Evolutionary conservation across 441 rosid species (phyloP).

Genomic region (Brassica balearica): DNA sequence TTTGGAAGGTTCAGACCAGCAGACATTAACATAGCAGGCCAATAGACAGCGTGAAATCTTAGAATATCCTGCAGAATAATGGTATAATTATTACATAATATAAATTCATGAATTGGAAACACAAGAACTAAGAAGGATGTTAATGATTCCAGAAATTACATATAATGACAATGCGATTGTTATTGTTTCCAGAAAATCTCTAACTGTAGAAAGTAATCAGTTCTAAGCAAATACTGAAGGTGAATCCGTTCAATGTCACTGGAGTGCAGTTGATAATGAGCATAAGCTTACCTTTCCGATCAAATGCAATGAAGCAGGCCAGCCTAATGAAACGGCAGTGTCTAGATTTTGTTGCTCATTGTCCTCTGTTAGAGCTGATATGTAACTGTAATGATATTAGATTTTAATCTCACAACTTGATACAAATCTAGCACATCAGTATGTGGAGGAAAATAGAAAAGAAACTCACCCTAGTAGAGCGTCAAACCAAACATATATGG

Average conservation of each 20-base stretch:
- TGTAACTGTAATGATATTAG: constrained; percentile 58
- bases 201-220: background rate
- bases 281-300: constrained; percentile 77
- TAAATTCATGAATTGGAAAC: constrained; percentile 3
- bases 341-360: constrained; percentile 62
- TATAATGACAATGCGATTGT: background rate
- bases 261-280: constrained; percentile 20
- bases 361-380: constrained; percentile 80
- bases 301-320: constrained; percentile 98
- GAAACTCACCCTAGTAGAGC: constrained; percentile 84
- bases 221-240: constrained; percentile 14
- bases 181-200: constrained; percentile 2
- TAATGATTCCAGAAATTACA: background rate
- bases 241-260: background rate
- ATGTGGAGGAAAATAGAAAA: background rate
- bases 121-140: background rate
- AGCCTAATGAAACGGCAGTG: constrained; percentile 75
- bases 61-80: constrained; percentile 75
- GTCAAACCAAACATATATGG: constrained; percentile 98
- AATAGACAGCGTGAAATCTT: constrained; percentile 97
- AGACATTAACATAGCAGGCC: constrained; percentile 99
- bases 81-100: background rate
- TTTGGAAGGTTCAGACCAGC: constrained; percentile 87
- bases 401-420: constrained; percentile 1
- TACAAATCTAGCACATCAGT: no score